phyloP scores from a whole-genome alignment of 768 basidiomycete genomes.

The Multifurca ochricompacta region DNA sequence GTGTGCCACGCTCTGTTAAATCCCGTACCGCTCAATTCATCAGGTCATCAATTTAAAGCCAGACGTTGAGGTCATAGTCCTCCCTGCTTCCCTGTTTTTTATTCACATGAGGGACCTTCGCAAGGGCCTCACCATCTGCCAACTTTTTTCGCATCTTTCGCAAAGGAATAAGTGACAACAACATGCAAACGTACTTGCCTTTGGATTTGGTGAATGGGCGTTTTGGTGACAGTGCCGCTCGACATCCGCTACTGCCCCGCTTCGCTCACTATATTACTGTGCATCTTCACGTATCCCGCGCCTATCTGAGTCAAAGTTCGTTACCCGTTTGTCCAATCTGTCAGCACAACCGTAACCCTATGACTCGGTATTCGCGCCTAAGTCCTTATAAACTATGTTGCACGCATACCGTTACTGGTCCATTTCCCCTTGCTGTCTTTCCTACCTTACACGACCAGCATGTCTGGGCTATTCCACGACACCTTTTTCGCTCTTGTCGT shows the following conservation, averaged over 20 bases:
- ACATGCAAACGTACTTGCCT: background rate
- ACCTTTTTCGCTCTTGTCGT: slow-evolving; percentile 26
- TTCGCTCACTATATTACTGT: background rate
- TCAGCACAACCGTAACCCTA: background rate
- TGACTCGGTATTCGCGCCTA: background rate
- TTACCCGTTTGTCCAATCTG: background rate
- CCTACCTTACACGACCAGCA: background rate
- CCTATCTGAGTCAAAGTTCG: background rate
- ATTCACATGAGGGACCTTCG: no score
- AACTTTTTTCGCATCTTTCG: no score
- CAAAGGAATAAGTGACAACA: no score
- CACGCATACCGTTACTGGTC: no score
- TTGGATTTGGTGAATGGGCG: no score
- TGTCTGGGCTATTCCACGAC: slow-evolving; percentile 26
- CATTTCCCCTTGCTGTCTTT: background rate
- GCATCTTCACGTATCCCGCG: background rate
- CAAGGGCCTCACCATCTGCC: no score
- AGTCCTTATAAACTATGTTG: background rate
- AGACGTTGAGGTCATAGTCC: no score
- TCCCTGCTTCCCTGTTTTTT: no score
- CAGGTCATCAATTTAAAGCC: no score
- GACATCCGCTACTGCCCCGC: background rate
- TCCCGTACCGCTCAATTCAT: no score
- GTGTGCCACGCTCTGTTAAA: no score
- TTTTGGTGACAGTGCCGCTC: background rate